These are phyloP conservation scores for Eucalyptus pauciflora DNA, from an alignment of 345 rosid genomes.

Conservation along the genomic window DNA sequence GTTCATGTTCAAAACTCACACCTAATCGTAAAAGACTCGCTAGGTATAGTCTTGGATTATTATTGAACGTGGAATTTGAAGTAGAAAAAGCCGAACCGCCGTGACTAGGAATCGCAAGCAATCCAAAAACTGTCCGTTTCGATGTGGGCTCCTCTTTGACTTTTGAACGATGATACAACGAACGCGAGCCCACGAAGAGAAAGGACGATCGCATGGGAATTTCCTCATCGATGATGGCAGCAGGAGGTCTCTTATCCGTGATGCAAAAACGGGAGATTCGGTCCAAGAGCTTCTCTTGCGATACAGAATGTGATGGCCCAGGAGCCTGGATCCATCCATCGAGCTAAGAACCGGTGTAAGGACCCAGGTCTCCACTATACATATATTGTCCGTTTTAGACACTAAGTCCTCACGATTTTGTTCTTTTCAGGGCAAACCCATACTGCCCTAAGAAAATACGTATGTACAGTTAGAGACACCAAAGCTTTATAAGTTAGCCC, in stretches of 20 bases:
- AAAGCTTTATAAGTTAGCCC: too few relatives aligned
- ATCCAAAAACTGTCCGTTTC: neutral
- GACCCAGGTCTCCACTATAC: too few relatives aligned
- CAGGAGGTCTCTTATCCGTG: neutral
- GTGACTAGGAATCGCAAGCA: neutral
- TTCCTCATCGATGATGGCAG: neutral
- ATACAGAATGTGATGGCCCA: fast-evolving
- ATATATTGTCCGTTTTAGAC: too few relatives aligned
- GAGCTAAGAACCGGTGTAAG: too few relatives aligned
- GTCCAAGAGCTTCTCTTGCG: neutral
- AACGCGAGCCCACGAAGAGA: neutral
- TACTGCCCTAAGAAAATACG: too few relatives aligned
- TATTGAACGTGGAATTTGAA: neutral
- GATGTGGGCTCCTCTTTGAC: neutral
- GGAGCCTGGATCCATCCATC: neutral
- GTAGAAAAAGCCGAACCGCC: neutral
- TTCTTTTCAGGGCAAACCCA: too few relatives aligned
- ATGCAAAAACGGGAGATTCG: neutral
- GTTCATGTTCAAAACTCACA: neutral
- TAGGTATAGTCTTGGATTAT: neutral
- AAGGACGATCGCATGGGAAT: neutral
- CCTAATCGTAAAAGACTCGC: neutral
- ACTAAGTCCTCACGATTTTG: too few relatives aligned
- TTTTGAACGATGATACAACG: neutral
- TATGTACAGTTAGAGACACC: too few relatives aligned